These are phyloP conservation scores for Camellia oleifera DNA, from an alignment of 179 eudicot species.

Conservation along the genomic window DNA sequence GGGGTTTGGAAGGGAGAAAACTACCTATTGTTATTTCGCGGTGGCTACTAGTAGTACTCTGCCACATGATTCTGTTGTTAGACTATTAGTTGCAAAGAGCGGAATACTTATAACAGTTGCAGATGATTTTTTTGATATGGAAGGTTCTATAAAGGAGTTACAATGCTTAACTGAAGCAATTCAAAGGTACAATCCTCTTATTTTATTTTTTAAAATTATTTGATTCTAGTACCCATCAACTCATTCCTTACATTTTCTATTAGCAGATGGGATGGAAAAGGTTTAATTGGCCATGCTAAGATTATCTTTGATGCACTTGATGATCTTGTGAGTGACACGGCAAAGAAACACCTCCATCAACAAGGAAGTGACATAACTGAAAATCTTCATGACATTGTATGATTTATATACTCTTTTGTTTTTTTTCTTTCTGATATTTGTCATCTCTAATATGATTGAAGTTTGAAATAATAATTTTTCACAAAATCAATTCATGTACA, in stretches of 20 bases:
- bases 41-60: conserved; percentile 18
- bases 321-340: conserved; percentile 28
- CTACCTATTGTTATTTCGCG: conserved; percentile 38
- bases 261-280: conserved; percentile 42
- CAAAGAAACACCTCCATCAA: conserved; percentile 18
- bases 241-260: background rate
- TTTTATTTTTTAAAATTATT: background rate
- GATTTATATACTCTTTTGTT: background rate
- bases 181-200: conserved; percentile 17
- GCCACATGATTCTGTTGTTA: conserved; percentile 23
- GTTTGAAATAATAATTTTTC: background rate
- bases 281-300: conserved; percentile 32
- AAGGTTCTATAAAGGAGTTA: conserved; percentile 35
- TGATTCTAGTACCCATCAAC: conserved; percentile 22
- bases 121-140: conserved; percentile 45
- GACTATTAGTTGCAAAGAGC: conserved; percentile 29
- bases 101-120: conserved; percentile 34
- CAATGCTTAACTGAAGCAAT: conserved; percentile 33
- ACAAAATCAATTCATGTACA: background rate
- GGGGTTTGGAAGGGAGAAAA: conserved; percentile 53
- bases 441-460: background rate
- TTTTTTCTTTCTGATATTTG: background rate
- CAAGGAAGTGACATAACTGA: conserved; percentile 20
- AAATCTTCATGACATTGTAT: conserved; percentile 36
- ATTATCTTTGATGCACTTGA: conserved; percentile 44